Evolutionary conservation across 2,329 filamentous ascomycete genomes (phyloP).

Genomic region (Sordariomycetes sp.): DNA sequence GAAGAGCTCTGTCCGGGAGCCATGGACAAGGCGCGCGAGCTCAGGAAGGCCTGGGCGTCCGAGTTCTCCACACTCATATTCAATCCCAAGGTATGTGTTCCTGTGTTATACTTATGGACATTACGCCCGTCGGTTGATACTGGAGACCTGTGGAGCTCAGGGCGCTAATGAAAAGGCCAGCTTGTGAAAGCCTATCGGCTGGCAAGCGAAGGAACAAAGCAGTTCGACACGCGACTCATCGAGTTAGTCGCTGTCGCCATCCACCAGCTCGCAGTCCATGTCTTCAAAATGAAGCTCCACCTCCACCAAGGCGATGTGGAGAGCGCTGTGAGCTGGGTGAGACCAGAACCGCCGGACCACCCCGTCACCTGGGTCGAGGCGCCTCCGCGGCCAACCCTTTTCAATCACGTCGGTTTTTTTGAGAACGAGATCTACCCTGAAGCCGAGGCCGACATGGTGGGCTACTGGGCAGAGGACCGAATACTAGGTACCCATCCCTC

Average conservation of each 20-base stretch:
- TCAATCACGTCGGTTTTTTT: slow-evolving; percentile 15
- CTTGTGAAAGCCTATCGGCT: slow-evolving; percentile 13
- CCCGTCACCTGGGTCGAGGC: neutral
- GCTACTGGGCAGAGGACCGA: slow-evolving; percentile 16
- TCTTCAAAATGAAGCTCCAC: slow-evolving; percentile 12
- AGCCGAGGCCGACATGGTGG: slow-evolving; percentile 8
- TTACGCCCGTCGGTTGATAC: too few species aligned
- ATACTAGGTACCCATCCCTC: too few species aligned
- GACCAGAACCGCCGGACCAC: slow-evolving; percentile 9
- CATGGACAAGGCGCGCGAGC: slow-evolving; percentile 8
- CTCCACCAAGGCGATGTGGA: slow-evolving; percentile 12
- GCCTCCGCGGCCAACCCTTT: slow-evolving; percentile 12
- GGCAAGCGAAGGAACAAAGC: slow-evolving; percentile 11
- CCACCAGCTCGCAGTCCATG: slow-evolving; percentile 16
- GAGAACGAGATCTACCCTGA: slow-evolving; percentile 15
- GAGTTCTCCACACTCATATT: slow-evolving; percentile 5
- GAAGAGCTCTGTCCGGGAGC: slow-evolving; percentile 10
- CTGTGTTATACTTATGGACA: too few species aligned
- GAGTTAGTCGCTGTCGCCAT: slow-evolving; percentile 17
- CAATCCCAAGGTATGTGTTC: slow-evolving; percentile 1
- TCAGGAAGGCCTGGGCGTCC: slow-evolving; percentile 8
- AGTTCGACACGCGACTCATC: slow-evolving; percentile 17
- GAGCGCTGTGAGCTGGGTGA: slow-evolving; percentile 11
- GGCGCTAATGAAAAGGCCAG: slow-evolving; percentile 11
- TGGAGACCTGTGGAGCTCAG: too few species aligned